Percentiles rank a stretch among this genome's conserved stretches.
These are phyloP conservation scores for Trichoderma sp. DNA, from an alignment of 2,329 filamentous ascomycete species.

Conservation along the genomic window DNA sequence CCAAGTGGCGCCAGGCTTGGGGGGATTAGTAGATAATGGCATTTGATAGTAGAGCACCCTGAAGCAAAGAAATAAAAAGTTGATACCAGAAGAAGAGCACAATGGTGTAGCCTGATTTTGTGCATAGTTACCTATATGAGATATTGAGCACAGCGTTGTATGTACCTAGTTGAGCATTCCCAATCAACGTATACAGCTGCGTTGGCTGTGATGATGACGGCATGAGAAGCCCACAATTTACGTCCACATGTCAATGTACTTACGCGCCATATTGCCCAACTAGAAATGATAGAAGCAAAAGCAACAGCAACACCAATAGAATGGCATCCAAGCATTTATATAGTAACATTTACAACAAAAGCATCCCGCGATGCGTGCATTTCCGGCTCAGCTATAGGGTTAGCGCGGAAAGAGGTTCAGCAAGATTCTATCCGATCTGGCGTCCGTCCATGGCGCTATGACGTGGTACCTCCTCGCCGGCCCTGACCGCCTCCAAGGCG, in stretches of 20 bases:
- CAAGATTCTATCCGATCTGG: not conserved
- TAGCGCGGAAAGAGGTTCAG: not conserved
- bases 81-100: not conserved
- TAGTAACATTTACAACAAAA: not conserved
- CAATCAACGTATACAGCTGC: not conserved
- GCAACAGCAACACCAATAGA: not conserved
- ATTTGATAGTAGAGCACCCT: constrained; percentile 17
- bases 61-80: constrained; percentile 19
- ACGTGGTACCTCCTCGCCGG: not conserved
- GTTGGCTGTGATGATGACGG: not conserved
- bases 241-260: not conserved
- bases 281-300: not conserved
- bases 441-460: not conserved
- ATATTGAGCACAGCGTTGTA: not conserved
- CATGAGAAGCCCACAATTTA: not conserved
- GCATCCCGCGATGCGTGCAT: not conserved
- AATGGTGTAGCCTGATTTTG: not conserved
- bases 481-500: not conserved
- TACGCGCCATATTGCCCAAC: not conserved
- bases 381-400: not conserved
- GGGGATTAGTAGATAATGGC: constrained; percentile 24
- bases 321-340: not conserved
- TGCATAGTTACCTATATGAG: too few relatives aligned
- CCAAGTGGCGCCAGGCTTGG: constrained; percentile 27
- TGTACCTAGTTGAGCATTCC: too few relatives aligned